Conservation (phyloP, 2,329 filamentous ascomycete genomes). For the Cordyceps cicadae region DNA sequence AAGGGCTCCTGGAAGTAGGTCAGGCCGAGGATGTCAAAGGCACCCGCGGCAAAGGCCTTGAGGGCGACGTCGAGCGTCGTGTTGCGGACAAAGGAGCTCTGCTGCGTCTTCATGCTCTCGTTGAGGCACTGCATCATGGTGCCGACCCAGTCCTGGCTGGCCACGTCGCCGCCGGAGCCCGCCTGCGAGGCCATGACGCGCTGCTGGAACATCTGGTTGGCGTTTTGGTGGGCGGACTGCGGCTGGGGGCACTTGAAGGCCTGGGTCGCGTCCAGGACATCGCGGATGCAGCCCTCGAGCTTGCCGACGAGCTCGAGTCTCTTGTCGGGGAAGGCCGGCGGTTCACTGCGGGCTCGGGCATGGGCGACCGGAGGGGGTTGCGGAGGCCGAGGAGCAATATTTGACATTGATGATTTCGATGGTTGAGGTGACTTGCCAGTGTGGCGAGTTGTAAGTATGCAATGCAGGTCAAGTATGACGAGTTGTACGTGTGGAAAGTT, state of each 20-base stretch:
- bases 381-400: neutral
- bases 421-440: no score
- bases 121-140: slow-evolving; percentile 8
- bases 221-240: neutral
- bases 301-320: neutral
- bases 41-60: neutral
- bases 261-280: neutral
- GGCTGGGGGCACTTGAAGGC: slow-evolving; percentile 1
- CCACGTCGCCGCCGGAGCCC: neutral
- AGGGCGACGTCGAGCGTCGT: slow-evolving; percentile 2
- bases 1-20: neutral
- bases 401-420: neutral
- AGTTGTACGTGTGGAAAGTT: no score
- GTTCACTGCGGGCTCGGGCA: neutral
- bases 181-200: slow-evolving; percentile 1
- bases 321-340: neutral
- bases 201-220: slow-evolving; percentile 9
- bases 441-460: neutral
- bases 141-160: slow-evolving; percentile 1
- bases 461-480: no score
- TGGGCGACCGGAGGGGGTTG: neutral
- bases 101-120: slow-evolving; percentile 2
- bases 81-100: slow-evolving; percentile 1
- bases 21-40: slow-evolving; percentile 1
- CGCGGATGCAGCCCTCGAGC: neutral